Base-by-base conservation (phyloP, 2,329 filamentous ascomycete species). In the Cladosporium phlei region DNA sequence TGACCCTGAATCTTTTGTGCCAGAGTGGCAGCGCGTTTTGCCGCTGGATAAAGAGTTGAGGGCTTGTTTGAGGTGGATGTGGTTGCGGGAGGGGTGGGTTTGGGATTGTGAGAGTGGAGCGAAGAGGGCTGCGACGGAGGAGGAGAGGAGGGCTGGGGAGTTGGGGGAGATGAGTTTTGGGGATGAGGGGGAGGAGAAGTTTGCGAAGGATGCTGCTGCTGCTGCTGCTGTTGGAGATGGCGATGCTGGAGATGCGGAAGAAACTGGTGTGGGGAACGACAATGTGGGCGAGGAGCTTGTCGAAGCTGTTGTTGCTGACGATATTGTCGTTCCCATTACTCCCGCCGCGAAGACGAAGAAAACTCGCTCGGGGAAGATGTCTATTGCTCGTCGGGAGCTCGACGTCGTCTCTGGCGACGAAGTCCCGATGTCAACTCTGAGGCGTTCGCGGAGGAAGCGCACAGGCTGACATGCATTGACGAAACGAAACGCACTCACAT, bases 1-100 rank as follows among this genome's bases (percentile, higher is more conserved):
- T 50, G 66, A 42, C n/a, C n/a, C n/a, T 11, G 59, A 62, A 22
- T 55, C 21, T 11, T 88, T 90, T 60, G 82, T 88, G 57, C 87
- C 88, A 0, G 90, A 96, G 66, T 96, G 90, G 90, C 93, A 89
- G 76, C 78, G 87, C 3, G 88, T 95, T 1, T 62, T 85, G 38
- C 88, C 90, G 0, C 69, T 75, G 33, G 90, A 96, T 65, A 96
- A 95, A 67, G 90, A 96, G 65, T 70, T 96, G n/a, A 76, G 86
- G 33, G 88, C 88, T 0, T 95, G 82, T 67, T 66, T 96, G 59
- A 77, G 84, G 29, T 96, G 90, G 89, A 87, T 89, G 80, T 95
- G 90, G 89, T 78, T 93, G 69, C 80, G 83, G 35, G 86, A 95
- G 58, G 88, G 88, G 0, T 91, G 82, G 77, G 73, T 82, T 30